Evolutionary conservation across 2,329 filamentous ascomycete species (phyloP), one percentile per base, ranked within the genome.

Genomic region (Claviceps sp.): DNA sequence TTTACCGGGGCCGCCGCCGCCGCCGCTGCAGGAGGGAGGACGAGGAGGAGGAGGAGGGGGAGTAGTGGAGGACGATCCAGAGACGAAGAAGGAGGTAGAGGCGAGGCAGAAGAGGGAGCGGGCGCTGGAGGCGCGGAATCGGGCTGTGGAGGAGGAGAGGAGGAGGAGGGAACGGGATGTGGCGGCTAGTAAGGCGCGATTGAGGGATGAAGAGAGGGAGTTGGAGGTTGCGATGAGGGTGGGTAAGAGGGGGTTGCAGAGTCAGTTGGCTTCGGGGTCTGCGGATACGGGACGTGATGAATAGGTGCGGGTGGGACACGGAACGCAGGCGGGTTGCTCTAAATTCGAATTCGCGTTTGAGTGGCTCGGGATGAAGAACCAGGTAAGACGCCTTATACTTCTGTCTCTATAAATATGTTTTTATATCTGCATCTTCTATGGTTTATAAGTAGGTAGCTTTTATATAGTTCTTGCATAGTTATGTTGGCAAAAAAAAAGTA

Each of bases 191-290:
- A 83, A 78, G 59, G 80, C 79, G 0, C 67, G 75, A 45, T 59
- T 88, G 49, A 69, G 79, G 38, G 82, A 86, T 53, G 82, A 83
- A 57, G 84, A 88, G 66, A 72, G 74, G 56, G 82, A 86, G 61
- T 67, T 88, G 52, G 77, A 85, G 61, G 70, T 73, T 56, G 85
- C 85, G 1, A 84, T 87, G 81, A 76, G 75, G 54, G 75, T 88
- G 13, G 76, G 77, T 0, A 86, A 84, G 65, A 78, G 75, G 54
- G 85, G 84, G 0, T 56, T 88, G 57, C 77, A 79, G 60, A 77
- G 75, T 24, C 82, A 87, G 62, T 61, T 86, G 52, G 65, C 63
- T 20, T 22, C 34, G 8, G 50, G n/a, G 5, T 34, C 44, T 7
- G 63, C 56, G 49, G 63, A 62, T 61, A 59, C n/a, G 20, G 22